These are phyloP conservation scores for Iberis pinnata DNA, from an alignment of 345 rosid species.

Conservation along the genomic window DNA sequence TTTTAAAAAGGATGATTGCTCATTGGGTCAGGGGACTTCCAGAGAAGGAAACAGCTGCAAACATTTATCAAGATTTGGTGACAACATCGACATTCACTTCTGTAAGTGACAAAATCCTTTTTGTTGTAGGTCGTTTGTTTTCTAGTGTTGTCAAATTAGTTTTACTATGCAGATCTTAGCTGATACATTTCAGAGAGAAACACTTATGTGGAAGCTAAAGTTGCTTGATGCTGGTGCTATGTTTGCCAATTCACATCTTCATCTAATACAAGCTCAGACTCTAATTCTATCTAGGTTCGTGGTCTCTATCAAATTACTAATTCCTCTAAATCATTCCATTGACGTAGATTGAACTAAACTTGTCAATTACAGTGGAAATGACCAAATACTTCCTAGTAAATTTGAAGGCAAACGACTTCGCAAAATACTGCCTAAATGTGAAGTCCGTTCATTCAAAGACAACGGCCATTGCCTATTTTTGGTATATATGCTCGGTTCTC, in stretches of 20 bases:
- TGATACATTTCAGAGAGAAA: slow-evolving; percentile 45
- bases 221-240: slow-evolving; percentile 55
- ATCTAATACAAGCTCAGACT: slow-evolving; percentile 58
- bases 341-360: slow-evolving; percentile 5
- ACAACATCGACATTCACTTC: slow-evolving; percentile 42
- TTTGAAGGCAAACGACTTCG: slow-evolving; percentile 59
- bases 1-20: slow-evolving; percentile 35
- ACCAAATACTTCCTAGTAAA: slow-evolving; percentile 62
- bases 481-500: slow-evolving; percentile 36
- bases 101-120: slow-evolving; percentile 31
- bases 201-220: slow-evolving; percentile 68
- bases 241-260: slow-evolving; percentile 63
- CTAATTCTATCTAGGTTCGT: slow-evolving; percentile 56
- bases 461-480: slow-evolving; percentile 70
- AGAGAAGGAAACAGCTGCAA: slow-evolving; percentile 39
- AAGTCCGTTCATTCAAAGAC: slow-evolving; percentile 47
- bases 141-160: slow-evolving; percentile 7
- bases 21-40: slow-evolving; percentile 45
- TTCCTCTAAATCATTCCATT: slow-evolving; percentile 6
- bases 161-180: slow-evolving; percentile 47
- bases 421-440: slow-evolving; percentile 39
- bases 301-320: neutral
- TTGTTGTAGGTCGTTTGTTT: slow-evolving; percentile 5
- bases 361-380: slow-evolving; percentile 50
- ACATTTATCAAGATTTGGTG: slow-evolving; percentile 40